These are phyloP conservation scores for Rhynchospora pubera DNA, from an alignment of 176 grass and related monocot genomes.

Conservation along the genomic window DNA sequence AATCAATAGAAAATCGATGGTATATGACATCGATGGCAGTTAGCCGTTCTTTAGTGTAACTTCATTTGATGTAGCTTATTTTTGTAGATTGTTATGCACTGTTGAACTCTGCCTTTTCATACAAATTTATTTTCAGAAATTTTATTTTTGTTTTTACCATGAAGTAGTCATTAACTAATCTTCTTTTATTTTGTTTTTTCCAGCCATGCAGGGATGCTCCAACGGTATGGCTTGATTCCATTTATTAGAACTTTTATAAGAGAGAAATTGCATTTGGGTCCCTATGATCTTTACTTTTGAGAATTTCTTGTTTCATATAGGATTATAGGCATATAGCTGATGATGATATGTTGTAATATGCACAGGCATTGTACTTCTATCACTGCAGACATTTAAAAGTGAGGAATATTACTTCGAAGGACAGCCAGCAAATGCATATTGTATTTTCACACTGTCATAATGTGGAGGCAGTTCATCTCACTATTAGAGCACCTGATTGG, in stretches of 20 bases:
- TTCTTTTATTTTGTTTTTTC: slow-evolving; percentile 4
- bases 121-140: background rate
- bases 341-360: background rate
- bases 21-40: too few species aligned
- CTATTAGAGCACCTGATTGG: slow-evolving; percentile 45
- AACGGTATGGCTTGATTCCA: slow-evolving; percentile 37
- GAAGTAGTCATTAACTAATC: background rate
- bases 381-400: slow-evolving; percentile 48
- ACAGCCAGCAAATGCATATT: slow-evolving; percentile 71
- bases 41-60: too few species aligned
- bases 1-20: too few species aligned
- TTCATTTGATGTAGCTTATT: too few species aligned
- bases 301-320: background rate
- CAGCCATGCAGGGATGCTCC: slow-evolving; percentile 57
- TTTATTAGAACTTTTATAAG: background rate
- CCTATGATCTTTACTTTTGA: background rate
- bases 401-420: slow-evolving; percentile 34
- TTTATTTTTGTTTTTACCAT: background rate
- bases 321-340: too few species aligned
- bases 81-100: too few species aligned
- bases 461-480: slow-evolving; percentile 38
- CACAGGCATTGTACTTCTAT: slow-evolving; percentile 50
- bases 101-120: background rate
- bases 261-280: background rate
- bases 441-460: slow-evolving; percentile 33